Evolutionary conservation across 306 rosid genomes (phyloP), one percentile per base, ranked within the genome.

Genomic region (Fragaria vesca): DNA sequence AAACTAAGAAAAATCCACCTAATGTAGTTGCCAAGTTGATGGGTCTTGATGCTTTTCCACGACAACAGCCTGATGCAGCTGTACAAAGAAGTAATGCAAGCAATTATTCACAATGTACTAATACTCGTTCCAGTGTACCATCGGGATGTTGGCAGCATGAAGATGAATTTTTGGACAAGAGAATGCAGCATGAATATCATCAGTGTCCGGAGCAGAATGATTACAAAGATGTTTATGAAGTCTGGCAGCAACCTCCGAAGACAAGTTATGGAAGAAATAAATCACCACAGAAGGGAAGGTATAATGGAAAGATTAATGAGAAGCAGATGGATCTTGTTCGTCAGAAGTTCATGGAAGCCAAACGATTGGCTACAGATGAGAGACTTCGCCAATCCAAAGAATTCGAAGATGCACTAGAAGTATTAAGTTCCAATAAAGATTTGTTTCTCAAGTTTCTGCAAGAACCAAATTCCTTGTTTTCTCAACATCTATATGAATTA

Each of bases 1-100:
- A 82, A 69, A 86, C 85, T 67, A 96, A 78, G 81, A 86, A 79
- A 66, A 83, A 81, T 40, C 86, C 92, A 43, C 87, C 98, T 63
- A 96, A 93, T 76, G 87, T 91, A 68, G 97, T 96, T 79, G 99
- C 99, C 75, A 91, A 90, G 85, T 85, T 93, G 82, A 96, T 93
- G 99, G 99, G 98, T 78, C 94, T 96, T 79, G 99, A 96, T 57
- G 52, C 88, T 81, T 81, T 91, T 60, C 94, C 96, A 54, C 73
- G 57, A 11, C 82, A 84, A 80, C 88, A 86, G 75, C 73, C 87
- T 57, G 86, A 82, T 84, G 76, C 88, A 75, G 81, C 92, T 43
- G 80, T 82, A 65, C 88, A 85, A 75, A 86, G 88, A 84, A 87
- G 82, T 78, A 85, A 71, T 78, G 78, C 82, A 67, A 86, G 86